Evolutionary conservation across 2,329 filamentous ascomycete genomes (phyloP), one percentile per base, ranked within the genome.

Genomic region (Pyrenochaeta sp.): DNA sequence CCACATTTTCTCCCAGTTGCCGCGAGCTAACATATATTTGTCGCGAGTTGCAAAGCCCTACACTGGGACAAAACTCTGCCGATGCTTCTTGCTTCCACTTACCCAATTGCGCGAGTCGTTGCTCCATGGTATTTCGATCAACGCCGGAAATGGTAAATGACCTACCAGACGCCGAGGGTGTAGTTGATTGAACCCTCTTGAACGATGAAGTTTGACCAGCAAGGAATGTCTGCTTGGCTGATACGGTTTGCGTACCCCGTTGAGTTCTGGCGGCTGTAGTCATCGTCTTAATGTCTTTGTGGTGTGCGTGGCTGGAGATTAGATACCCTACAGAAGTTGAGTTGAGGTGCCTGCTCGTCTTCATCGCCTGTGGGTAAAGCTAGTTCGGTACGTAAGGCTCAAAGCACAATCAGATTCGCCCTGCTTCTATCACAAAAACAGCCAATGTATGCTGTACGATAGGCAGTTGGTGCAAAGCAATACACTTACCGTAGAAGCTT

Each of bases 1-100:
- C 86, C 89, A 14, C 80, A 81, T 18, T 81, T 72, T 2, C 79
- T 76, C 32, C 91, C 84, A 0, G 79, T 69, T 57, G 1, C 84
- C 66, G 33, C 84, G 79, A 5, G 78, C 79, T 18, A 30, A 44
- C 12, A 36, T 39, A 29, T 45, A 52, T 43, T 60, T 54, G 23
- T 60, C 52, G 32, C 54, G 79, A 77, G 49, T 78, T n/a, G n/a
- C n/a, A n/a, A n/a, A n/a, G n/a, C n/a, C n/a, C n/a, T n/a, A n/a
- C n/a, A n/a, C n/a, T n/a, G n/a, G n/a, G n/a, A n/a, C n/a, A n/a
- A n/a, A n/a, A n/a, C n/a, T n/a, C n/a, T n/a, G n/a, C n/a, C n/a
- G n/a, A n/a, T n/a, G n/a, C n/a, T n/a, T 49, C 53, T 29, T 54
- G 46, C 43, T 58, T 58, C 21, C 60, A 56, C 27, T 64, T 61